Percentiles rank a stretch among this genome's conserved stretches.
Evolutionary conservation across 2,329 filamentous ascomycete species (phyloP).

Genomic region (Trichoderma atroviride): DNA sequence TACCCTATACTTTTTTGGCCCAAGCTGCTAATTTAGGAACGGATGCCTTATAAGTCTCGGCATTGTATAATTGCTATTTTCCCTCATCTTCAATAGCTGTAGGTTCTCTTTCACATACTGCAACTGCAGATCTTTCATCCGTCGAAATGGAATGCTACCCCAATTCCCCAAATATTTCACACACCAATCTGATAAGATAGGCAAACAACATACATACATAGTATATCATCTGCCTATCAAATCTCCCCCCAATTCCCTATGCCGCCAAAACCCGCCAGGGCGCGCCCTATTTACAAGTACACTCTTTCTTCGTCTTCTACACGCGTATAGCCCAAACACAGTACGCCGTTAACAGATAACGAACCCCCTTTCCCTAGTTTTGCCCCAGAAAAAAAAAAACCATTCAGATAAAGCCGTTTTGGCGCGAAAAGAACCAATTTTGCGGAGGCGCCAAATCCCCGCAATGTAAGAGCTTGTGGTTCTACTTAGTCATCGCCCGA

Average conservation of each 20-base stretch:
- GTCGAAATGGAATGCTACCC: background rate
- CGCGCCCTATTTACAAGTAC: background rate
- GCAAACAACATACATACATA: background rate
- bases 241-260: background rate
- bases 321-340: background rate
- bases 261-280: slow-evolving; percentile 11
- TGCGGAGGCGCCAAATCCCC: slow-evolving; percentile 11
- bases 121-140: background rate
- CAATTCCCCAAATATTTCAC: background rate
- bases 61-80: background rate
- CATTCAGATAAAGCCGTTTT: background rate
- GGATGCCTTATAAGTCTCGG: background rate
- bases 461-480: background rate
- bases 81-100: background rate
- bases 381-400: background rate
- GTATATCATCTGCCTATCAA: background rate
- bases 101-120: background rate
- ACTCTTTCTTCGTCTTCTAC: background rate
- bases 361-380: background rate
- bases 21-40: background rate
- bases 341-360: background rate
- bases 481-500: background rate
- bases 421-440: background rate
- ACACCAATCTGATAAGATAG: background rate
- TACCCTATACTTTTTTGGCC: background rate